These are phyloP conservation scores for Erythrophleum ivorense DNA, from an alignment of 331 rosid genomes.

Conservation along the genomic window DNA sequence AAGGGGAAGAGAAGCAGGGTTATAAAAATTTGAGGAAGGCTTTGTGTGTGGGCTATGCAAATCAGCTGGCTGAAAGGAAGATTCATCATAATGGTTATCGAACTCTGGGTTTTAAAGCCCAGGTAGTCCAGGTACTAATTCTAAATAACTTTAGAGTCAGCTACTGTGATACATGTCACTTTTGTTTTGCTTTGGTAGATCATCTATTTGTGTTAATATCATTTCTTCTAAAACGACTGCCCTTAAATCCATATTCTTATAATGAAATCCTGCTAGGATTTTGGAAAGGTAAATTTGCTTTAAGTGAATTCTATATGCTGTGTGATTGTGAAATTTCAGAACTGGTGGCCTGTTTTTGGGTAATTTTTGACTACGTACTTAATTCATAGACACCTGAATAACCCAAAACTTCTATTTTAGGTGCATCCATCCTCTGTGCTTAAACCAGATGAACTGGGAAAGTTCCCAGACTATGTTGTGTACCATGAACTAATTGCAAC, in stretches of 20 bases:
- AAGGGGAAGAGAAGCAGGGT: slow-evolving; percentile 55
- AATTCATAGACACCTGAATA: slow-evolving; percentile 34
- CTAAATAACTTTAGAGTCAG: slow-evolving; percentile 16
- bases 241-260: slow-evolving; percentile 20
- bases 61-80: slow-evolving; percentile 97
- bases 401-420: slow-evolving; percentile 47
- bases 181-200: slow-evolving; percentile 29
- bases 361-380: slow-evolving; percentile 24
- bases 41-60: slow-evolving; percentile 89
- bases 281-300: slow-evolving; percentile 9
- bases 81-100: slow-evolving; percentile 94
- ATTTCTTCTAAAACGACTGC: slow-evolving; percentile 24
- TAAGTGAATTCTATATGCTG: slow-evolving; percentile 19
- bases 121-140: slow-evolving; percentile 83
- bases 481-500: slow-evolving; percentile 94
- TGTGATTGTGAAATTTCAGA: slow-evolving; percentile 34
- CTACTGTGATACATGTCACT: slow-evolving; percentile 23
- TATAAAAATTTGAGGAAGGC: slow-evolving; percentile 86
- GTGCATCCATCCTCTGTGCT: slow-evolving; percentile 86
- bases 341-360: slow-evolving; percentile 3
- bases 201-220: slow-evolving; percentile 20
- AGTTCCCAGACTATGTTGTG: slow-evolving; percentile 86
- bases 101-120: slow-evolving; percentile 87
- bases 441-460: slow-evolving; percentile 76
- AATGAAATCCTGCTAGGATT: slow-evolving; percentile 24